Evolutionary conservation across 2,329 filamentous ascomycete species (phyloP), one percentile per base, ranked within the genome.

Genomic region (Malbranchea zuffiana): DNA sequence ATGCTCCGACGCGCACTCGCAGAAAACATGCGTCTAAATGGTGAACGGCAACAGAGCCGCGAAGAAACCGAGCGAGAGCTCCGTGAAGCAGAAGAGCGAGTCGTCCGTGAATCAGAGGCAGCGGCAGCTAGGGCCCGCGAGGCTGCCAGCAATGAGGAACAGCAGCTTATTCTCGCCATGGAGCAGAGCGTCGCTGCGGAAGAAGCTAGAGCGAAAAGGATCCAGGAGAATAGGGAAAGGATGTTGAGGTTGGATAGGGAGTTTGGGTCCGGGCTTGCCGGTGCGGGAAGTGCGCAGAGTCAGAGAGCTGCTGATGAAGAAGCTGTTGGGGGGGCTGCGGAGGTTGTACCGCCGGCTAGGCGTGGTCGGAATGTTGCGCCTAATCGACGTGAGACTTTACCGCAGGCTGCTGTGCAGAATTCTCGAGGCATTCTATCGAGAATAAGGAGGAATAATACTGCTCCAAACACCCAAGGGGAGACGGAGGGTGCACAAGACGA

Each of bases 111-210:
- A 25, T 44, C 42, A 4, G 35, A 39, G 11, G 38, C 37, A n/a
- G 20, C 26, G 6, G 42, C 42, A 10, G 39, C 27, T 1, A 30
- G 23, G 10, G 28, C 18, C 2, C 23, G 29, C 16, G 32, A 18
- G 28, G 32, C 20, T 17, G 16, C 30, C 2, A 19, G 40, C 3
- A 20, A 37, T 30, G 40, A 42, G 13, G 36, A 25, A 3, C 25
- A 31, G 7, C 18, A 37, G 21, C 19, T 36, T 18, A 32, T 13
- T 5, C 4, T 32, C 7, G 41, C 33, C 5, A 31, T 36, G 25
- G 41, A 43, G 21, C 23, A 33, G 37, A 45, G 43, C 19, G 32
- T 18, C 8, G 35, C 35, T 3, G 43, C 39, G 16, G 43, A 41
- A 21, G 15, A 32, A 15, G 29, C 28, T 6, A 34, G 35, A 19